Evolutionary conservation across 1,284 basidiomycete species (phyloP).

Genomic region (Naganishia sp.): DNA sequence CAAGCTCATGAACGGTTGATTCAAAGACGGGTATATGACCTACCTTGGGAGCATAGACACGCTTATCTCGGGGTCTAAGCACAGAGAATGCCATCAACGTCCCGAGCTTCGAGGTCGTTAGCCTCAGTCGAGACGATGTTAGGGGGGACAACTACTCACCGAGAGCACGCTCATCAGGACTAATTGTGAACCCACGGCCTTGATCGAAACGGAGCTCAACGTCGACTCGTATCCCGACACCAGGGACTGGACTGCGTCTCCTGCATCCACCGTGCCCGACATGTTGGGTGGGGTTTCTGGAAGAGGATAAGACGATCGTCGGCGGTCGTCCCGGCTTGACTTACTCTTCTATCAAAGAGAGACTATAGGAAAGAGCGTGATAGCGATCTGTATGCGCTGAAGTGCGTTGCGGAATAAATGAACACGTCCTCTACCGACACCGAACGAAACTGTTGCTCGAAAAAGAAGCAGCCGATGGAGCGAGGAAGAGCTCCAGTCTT

Average conservation of each 20-base stretch:
- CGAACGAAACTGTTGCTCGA: too few species aligned
- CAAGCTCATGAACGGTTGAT: neutral
- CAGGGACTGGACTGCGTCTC: constrained; percentile 27
- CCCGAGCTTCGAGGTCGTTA: constrained; percentile 53
- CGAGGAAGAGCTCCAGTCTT: too few species aligned
- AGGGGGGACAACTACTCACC: constrained; percentile 54
- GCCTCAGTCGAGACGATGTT: constrained; percentile 23
- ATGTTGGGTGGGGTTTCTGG: neutral
- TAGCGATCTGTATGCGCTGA: too few species aligned
- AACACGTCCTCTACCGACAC: too few species aligned
- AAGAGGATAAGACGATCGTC: too few species aligned
- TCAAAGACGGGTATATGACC: constrained; percentile 22
- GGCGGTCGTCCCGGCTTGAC: too few species aligned
- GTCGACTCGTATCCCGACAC: constrained; percentile 27
- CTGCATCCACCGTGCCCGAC: constrained; percentile 22
- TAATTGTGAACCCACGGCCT: constrained; percentile 79
- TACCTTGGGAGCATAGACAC: constrained; percentile 57
- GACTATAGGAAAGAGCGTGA: too few species aligned
- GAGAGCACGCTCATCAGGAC: constrained; percentile 69
- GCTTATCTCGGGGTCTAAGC: constrained; percentile 69
- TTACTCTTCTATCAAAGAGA: too few species aligned
- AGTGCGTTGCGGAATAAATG: too few species aligned
- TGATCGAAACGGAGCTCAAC: constrained; percentile 55
- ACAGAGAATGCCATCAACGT: constrained; percentile 73
- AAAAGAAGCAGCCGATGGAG: too few species aligned